Base-by-base conservation (phyloP, 1,284 basidiomycete species). In the Singerocomus rubriflavus region DNA sequence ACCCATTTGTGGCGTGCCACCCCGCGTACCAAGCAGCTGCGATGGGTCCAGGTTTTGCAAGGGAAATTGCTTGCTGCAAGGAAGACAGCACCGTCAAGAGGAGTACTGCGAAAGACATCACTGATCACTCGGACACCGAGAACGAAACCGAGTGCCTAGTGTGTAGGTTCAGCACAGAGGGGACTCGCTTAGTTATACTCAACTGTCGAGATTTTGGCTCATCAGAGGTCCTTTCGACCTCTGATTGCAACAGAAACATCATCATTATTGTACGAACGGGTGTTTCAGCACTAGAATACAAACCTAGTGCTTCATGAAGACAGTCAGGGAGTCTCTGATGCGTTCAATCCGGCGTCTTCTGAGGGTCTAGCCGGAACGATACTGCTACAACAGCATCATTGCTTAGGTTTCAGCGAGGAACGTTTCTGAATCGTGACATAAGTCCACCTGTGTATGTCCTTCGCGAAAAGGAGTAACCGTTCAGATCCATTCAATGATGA, bases 1-100 rank as follows among this genome's bases (percentile, higher is more conserved):
- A 76, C 3, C 71, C 71, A 5, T 63, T 54, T 6, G 61, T 65
- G 16, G 73, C 65, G 49, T 78, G 75, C 70, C 71, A 79, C 36
- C 74, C 73, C 29, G 76, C 69, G 21, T 57, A 66, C 37, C 61
- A 68, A 11, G 73, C 65, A 55, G 54, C 56, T 2, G 53, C 48
- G 8, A 66, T 33, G 30, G 44, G 37, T 8, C 25, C 4, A 11
- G n/a, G 4, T 6, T 14, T 7, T 4, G 9, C 21, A 26, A 47
- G 2, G n/a, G 58, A 50, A 37, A 41, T 12, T 9, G 9, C 52
- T n/a, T 17, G 26, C 6, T 27, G 48, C 16, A 57, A 34, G 31
- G 55, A 2, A 12, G 50, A 60, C 2, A 61, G 14, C 3, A 44
- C 31, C 13, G 42, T 54, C 33, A 56, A 8, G n/a, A 35, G 44